Percentiles rank a stretch among this genome's conserved stretches.
Conservation (phyloP, 257 asterid species). For the Lavandula angustifolia region DNA sequence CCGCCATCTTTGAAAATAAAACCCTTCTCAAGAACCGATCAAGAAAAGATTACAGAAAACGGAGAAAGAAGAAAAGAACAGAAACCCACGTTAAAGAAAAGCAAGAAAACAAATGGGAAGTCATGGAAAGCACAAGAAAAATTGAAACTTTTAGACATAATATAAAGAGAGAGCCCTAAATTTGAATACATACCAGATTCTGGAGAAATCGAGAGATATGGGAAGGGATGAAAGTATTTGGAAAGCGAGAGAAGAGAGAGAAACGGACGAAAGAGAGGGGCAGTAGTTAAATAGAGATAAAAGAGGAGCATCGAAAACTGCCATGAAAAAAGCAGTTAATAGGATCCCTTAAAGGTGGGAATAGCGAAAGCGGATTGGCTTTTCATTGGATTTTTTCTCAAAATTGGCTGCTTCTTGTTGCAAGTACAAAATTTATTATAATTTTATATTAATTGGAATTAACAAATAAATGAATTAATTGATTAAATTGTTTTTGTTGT, state of each 20-base stretch:
- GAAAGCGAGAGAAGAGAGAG: not conserved
- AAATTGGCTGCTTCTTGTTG: no score
- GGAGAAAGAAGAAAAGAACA: not conserved
- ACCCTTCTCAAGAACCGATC: not conserved
- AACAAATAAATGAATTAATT: no score
- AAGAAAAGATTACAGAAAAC: not conserved
- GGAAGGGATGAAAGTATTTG: not conserved
- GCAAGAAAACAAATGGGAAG: not conserved
- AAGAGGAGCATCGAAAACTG: not conserved
- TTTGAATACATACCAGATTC: conserved; percentile 28
- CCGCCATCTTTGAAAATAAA: not conserved
- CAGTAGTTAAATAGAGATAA: conserved; percentile 3
- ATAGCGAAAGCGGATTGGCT: conserved; percentile 15
- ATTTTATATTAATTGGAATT: no score
- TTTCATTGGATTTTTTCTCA: no score
- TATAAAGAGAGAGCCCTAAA: no score
- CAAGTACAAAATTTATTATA: no score
- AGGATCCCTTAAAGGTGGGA: conserved; percentile 28
- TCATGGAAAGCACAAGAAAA: not conserved
- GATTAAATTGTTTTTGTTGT: not conserved
- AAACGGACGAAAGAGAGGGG: no score
- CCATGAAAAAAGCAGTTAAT: conserved; percentile 15
- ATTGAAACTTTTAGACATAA: no score
- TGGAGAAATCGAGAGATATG: not conserved
- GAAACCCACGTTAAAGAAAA: not conserved